A percentile compares a stretch with the other conserved stretches of the same genome.
These are phyloP conservation scores for Fusarium floridanum DNA, from an alignment of 2,329 filamentous ascomycete genomes.

Conservation along the genomic window DNA sequence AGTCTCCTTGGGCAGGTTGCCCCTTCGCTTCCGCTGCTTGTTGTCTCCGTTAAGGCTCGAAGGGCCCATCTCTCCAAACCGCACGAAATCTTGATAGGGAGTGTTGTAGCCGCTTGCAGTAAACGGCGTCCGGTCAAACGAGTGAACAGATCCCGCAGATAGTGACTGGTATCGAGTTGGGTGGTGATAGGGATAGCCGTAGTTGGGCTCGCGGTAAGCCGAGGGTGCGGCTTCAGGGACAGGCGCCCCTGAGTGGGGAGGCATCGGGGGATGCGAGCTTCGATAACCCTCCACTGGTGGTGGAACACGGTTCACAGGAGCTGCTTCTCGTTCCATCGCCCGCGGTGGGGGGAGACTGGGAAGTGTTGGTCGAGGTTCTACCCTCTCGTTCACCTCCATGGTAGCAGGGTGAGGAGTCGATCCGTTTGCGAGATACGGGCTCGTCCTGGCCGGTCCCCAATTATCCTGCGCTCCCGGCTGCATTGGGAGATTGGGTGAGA, in stretches of 20 bases:
- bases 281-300: slow-evolving; percentile 55
- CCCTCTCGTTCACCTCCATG: slow-evolving; percentile 52
- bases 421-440: slow-evolving; percentile 51
- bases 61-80: slow-evolving; percentile 57
- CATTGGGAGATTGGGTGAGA: slow-evolving; percentile 51
- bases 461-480: slow-evolving; percentile 48
- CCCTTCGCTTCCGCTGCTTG: slow-evolving; percentile 75
- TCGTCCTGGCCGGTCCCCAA: slow-evolving; percentile 53
- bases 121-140: slow-evolving; percentile 60
- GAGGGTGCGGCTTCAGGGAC: slow-evolving; percentile 49
- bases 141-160: slow-evolving; percentile 58
- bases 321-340: slow-evolving; percentile 53
- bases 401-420: slow-evolving; percentile 45
- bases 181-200: slow-evolving; percentile 58
- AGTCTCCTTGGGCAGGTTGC: slow-evolving; percentile 91
- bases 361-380: slow-evolving; percentile 54
- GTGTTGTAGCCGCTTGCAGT: slow-evolving; percentile 56
- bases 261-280: slow-evolving; percentile 43
- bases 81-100: slow-evolving; percentile 59
- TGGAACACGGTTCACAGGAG: slow-evolving; percentile 49
- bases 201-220: slow-evolving; percentile 52
- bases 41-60: slow-evolving; percentile 57
- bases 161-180: slow-evolving; percentile 60
- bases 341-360: slow-evolving; percentile 56
- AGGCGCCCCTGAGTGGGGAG: slow-evolving; percentile 42